phyloP scores from a whole-genome alignment of 805 yeast species.

The Lachancea lanzarotensis region DNA sequence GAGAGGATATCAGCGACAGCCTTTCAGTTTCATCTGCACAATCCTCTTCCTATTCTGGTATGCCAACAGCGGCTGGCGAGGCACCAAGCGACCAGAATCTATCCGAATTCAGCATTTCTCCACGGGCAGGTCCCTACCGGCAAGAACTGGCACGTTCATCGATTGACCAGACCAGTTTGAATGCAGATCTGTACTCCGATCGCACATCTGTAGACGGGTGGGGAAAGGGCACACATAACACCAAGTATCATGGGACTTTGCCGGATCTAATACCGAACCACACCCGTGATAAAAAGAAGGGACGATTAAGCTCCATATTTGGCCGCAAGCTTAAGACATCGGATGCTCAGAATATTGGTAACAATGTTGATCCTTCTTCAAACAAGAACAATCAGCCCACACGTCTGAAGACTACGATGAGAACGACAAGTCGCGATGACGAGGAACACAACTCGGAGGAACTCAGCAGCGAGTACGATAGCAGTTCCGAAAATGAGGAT shows the following conservation, averaged over 20 bases:
- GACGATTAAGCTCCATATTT: constrained; percentile 11
- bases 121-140: constrained; percentile 4
- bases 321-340: constrained; percentile 1
- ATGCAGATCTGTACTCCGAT: neutral
- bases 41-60: constrained; percentile 5
- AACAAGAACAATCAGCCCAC: constrained; percentile 3
- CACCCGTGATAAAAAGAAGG: constrained; percentile 16
- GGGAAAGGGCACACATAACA: constrained; percentile 6
- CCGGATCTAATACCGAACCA: constrained; percentile 26
- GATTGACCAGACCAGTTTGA: constrained; percentile 4
- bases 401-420: constrained; percentile 26
- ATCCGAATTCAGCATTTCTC: constrained; percentile 2
- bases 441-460: constrained; percentile 5
- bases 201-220: constrained; percentile 5
- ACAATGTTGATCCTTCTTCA: neutral
- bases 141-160: constrained; percentile 3
- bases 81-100: constrained; percentile 3
- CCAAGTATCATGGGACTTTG: constrained; percentile 23
- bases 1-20: constrained; percentile 2
- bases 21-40: constrained; percentile 3
- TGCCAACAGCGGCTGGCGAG: neutral
- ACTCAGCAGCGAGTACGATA: constrained; percentile 8
- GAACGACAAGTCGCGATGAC: constrained; percentile 13
- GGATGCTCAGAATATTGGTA: neutral
- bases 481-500: constrained; percentile 5